Conservation (phyloP, 768 basidiomycete species). For the Calocera cornea region DNA sequence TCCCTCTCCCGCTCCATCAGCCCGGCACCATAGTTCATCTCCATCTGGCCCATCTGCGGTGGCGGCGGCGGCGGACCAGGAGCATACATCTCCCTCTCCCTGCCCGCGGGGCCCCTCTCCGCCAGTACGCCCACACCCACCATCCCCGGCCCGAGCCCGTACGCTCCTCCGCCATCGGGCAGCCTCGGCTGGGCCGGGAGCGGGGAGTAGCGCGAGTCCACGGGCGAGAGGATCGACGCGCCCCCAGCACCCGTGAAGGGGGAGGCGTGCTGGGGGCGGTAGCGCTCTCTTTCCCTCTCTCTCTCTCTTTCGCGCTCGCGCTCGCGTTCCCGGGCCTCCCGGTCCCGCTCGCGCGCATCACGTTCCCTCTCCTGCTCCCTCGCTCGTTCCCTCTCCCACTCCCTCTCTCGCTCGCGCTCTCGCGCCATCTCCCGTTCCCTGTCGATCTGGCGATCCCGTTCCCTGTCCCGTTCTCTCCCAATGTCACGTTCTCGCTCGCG, state of each 20-base stretch:
- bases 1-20: background rate
- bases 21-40: no score
- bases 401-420: background rate
- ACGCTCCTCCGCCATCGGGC: background rate
- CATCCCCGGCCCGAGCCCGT: background rate
- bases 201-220: background rate
- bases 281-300: background rate
- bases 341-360: background rate
- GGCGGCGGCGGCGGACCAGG: no score
- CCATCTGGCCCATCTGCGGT: no score
- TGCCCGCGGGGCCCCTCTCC: background rate
- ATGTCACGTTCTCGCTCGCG: background rate
- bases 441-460: background rate
- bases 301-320: background rate
- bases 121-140: background rate
- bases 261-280: background rate
- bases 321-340: background rate
- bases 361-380: background rate
- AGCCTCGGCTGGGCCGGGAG: background rate
- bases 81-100: background rate
- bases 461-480: background rate
- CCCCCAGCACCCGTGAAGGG: background rate
- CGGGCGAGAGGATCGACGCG: background rate
- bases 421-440: background rate
- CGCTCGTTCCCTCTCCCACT: background rate